phyloP scores from a whole-genome alignment of 2,329 filamentous ascomycete genomes.

The Tolypocladium ovalisporum region DNA sequence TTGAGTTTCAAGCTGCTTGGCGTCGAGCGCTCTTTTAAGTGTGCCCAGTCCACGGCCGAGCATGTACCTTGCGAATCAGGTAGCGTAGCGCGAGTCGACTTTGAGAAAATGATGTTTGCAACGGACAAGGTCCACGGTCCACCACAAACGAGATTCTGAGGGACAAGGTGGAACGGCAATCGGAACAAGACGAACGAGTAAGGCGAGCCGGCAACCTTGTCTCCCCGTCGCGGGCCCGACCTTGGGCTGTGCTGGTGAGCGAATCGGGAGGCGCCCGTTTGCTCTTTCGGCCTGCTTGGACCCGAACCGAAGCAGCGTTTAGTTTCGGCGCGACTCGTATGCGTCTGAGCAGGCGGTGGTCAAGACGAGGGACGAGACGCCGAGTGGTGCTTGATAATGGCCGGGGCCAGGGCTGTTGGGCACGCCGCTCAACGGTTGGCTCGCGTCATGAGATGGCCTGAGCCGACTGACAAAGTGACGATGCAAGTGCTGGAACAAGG shows the following conservation, averaged over 20 bases:
- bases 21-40: background rate
- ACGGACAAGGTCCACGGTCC: background rate
- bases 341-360: background rate
- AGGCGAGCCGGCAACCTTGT: conserved; percentile 2
- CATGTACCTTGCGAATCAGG: background rate
- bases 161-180: conserved; percentile 2
- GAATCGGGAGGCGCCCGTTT: conserved; percentile 2
- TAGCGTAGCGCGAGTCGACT: background rate
- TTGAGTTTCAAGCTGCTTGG: conserved; percentile 6
- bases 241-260: background rate
- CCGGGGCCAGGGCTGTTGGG: background rate
- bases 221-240: background rate
- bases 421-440: background rate
- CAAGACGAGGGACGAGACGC: background rate
- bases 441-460: background rate
- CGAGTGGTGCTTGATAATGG: background rate
- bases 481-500: background rate
- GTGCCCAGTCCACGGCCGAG: background rate
- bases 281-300: background rate
- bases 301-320: background rate
- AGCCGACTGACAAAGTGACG: background rate
- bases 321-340: conserved; percentile 1
- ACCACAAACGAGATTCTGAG: background rate
- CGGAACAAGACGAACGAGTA: conserved; percentile 1
- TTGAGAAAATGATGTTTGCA: conserved; percentile 1